Conservation (phyloP, 2,329 filamentous ascomycete species). For the Xylariomycetidae sp. region DNA sequence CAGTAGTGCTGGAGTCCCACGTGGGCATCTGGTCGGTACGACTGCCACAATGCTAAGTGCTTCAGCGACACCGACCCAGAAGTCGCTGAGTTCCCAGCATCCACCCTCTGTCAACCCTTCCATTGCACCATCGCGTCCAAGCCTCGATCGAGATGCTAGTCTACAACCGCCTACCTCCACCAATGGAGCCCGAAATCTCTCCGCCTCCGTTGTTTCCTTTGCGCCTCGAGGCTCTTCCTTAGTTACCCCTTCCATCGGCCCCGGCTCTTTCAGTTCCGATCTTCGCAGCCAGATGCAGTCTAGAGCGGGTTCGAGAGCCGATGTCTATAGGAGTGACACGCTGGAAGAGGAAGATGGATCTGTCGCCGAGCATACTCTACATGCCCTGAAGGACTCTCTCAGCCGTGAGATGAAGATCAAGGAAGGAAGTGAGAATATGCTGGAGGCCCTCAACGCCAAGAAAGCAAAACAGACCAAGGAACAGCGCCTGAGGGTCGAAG, state of each 20-base stretch:
- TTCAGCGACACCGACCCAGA: slow-evolving; percentile 51
- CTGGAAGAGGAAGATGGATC: slow-evolving; percentile 58
- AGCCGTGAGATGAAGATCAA: slow-evolving; percentile 98
- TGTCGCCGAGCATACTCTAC: slow-evolving; percentile 66
- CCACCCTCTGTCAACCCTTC: slow-evolving; percentile 31
- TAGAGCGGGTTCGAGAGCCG: slow-evolving; percentile 56
- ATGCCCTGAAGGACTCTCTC: slow-evolving; percentile 74
- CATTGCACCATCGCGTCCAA: slow-evolving; percentile 35
- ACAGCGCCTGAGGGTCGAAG: slow-evolving; percentile 72
- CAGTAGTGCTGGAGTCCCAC: slow-evolving; percentile 14
- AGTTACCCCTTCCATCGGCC: slow-evolving; percentile 64
- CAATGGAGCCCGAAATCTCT: slow-evolving; percentile 45
- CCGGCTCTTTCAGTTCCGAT: slow-evolving; percentile 87
- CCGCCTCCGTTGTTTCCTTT: slow-evolving; percentile 55
- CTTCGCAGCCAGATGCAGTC: slow-evolving; percentile 68
- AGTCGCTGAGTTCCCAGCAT: slow-evolving; percentile 42
- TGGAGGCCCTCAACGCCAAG: slow-evolving; percentile 90
- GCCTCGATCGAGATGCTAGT: slow-evolving; percentile 51
- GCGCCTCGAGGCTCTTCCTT: slow-evolving; percentile 61
- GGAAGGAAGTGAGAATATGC: slow-evolving; percentile 93
- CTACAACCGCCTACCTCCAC: slow-evolving; percentile 42
- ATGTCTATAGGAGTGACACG: slow-evolving; percentile 48
- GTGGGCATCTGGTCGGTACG: slow-evolving; percentile 27
- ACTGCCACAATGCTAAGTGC: slow-evolving; percentile 45
- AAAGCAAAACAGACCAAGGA: slow-evolving; percentile 94